A percentile compares a stretch with the other conserved stretches of the same genome.
These are phyloP conservation scores for Vicia faba DNA, from an alignment of 306 rosid genomes.

Conservation along the genomic window DNA sequence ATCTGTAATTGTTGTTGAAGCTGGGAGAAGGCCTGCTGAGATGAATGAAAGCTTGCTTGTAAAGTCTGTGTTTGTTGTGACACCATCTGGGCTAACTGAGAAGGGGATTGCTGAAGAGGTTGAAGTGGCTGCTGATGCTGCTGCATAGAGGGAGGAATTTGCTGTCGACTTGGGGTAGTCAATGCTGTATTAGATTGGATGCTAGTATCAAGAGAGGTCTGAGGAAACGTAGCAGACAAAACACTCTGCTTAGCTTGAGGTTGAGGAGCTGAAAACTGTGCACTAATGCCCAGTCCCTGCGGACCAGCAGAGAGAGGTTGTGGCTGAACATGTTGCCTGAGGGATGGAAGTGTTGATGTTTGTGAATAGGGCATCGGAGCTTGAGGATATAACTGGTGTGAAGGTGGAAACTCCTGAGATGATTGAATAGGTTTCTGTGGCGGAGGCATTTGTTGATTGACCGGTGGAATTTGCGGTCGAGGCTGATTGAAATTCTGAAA, in stretches of 20 bases:
- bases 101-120: slow-evolving; percentile 70
- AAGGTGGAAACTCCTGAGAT: slow-evolving; percentile 71
- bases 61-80: slow-evolving; percentile 88
- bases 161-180: slow-evolving; percentile 53
- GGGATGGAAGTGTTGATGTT: slow-evolving; percentile 48
- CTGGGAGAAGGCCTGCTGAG: slow-evolving; percentile 95
- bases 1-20: slow-evolving; percentile 86
- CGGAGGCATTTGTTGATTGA: slow-evolving; percentile 64
- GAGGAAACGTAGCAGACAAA: slow-evolving; percentile 53
- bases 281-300: slow-evolving; percentile 53
- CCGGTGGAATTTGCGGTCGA: slow-evolving; percentile 53
- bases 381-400: slow-evolving; percentile 59
- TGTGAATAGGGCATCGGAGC: slow-evolving; percentile 58
- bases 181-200: slow-evolving; percentile 49
- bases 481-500: slow-evolving; percentile 74
- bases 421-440: slow-evolving; percentile 64
- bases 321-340: slow-evolving; percentile 64
- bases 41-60: slow-evolving; percentile 94
- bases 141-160: slow-evolving; percentile 51
- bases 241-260: slow-evolving; percentile 57
- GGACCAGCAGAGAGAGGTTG: slow-evolving; percentile 66
- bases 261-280: slow-evolving; percentile 65
- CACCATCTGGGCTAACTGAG: slow-evolving; percentile 88
- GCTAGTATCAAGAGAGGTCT: slow-evolving; percentile 51
- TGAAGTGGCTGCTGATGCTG: slow-evolving; percentile 55